Conservation (phyloP, 1,284 basidiomycete genomes). For the Sporisorium iseilematis-ciliati region DNA sequence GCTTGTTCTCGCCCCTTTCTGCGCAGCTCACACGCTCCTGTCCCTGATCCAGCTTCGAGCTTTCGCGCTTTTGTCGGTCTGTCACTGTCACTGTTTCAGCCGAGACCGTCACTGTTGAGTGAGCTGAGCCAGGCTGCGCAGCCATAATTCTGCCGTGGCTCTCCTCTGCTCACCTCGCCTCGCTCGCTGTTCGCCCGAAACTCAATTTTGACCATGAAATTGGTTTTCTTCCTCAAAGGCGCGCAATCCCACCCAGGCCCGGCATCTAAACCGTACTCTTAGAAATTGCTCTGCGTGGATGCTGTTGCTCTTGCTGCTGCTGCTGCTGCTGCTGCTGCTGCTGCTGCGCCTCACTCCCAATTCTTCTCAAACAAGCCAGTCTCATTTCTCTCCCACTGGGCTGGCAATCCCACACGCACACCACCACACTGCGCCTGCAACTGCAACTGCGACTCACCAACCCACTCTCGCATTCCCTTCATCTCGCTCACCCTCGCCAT, state of each 20-base stretch:
- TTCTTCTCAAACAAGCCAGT: constrained; percentile 1
- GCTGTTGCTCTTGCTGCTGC: no score
- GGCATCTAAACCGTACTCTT: constrained; percentile 8
- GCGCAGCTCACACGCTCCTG: not conserved
- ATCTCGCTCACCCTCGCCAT: constrained; percentile 2
- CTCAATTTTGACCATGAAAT: not conserved
- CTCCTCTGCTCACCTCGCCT: no score
- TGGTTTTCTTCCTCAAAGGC: not conserved
- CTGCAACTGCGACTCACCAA: not conserved
- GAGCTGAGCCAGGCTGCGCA: no score
- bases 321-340: not conserved
- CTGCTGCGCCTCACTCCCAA: constrained; percentile 2
- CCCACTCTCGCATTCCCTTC: not conserved
- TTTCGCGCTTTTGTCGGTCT: not conserved
- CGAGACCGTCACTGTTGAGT: constrained; percentile 1
- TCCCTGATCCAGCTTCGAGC: constrained; percentile 3
- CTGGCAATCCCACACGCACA: not conserved
- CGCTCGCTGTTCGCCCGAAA: not conserved
- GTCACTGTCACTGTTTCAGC: not conserved
- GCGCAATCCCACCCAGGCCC: constrained; percentile 5
- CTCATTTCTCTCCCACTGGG: no score
- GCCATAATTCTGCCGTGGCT: no score
- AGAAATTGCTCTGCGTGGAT: no score
- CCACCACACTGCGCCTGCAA: not conserved
- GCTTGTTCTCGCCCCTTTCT: no score